Evolutionary conservation across 805 yeast species (phyloP).

Genomic region (Candida xiaguanensis): DNA sequence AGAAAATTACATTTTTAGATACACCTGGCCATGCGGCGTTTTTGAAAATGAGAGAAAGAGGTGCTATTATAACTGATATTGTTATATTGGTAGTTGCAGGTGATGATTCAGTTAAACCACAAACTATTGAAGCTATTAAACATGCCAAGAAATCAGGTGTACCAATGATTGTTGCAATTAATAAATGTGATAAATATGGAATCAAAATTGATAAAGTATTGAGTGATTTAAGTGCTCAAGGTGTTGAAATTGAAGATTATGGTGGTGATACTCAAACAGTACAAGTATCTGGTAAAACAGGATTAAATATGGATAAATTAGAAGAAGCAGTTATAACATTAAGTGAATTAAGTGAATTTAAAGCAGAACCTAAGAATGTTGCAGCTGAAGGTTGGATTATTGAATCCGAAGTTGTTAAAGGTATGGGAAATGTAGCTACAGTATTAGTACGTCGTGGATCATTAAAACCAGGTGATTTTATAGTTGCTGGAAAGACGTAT

Average conservation of each 20-base stretch:
- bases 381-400: conserved; percentile 83
- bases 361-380: conserved; percentile 50
- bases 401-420: conserved; percentile 78
- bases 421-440: conserved; percentile 84
- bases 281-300: conserved; percentile 83
- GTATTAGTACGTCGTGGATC: conserved; percentile 79
- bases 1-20: conserved; percentile 82
- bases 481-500: conserved; percentile 84
- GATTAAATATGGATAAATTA: conserved; percentile 81
- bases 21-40: conserved; percentile 99
- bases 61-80: conserved; percentile 91
- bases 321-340: conserved; percentile 86
- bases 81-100: conserved; percentile 93
- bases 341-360: conserved; percentile 78
- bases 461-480: conserved; percentile 60
- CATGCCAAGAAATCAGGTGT: conserved; percentile 83
- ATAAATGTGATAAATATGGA: conserved; percentile 83
- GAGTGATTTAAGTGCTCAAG: conserved; percentile 72
- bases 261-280: conserved; percentile 96
- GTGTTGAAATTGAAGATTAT: conserved; percentile 81
- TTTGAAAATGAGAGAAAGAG: conserved; percentile 92
- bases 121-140: conserved; percentile 90
- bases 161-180: conserved; percentile 85
- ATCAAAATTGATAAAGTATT: conserved; percentile 72
- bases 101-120: conserved; percentile 97